phyloP scores from a whole-genome alignment of 352 stramenopile genomes.

The Globisporangium abappressorium region DNA sequence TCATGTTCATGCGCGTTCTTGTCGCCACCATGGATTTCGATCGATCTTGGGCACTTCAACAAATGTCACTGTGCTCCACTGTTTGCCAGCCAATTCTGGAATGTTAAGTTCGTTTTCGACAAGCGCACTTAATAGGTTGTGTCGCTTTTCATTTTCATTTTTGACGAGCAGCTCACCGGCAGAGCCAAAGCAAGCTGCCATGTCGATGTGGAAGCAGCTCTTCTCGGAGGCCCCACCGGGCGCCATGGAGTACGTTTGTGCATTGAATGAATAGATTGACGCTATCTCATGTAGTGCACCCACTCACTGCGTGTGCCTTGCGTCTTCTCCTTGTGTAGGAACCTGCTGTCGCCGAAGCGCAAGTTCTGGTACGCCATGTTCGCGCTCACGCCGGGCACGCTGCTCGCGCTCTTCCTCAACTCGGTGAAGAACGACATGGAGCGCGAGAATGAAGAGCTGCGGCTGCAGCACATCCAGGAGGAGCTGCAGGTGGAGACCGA shows the following conservation, averaged over 20 bases:
- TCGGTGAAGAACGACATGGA: constrained; percentile 74
- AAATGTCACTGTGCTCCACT: neutral
- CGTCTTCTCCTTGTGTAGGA: constrained; percentile 23
- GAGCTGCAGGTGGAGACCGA: constrained; percentile 40
- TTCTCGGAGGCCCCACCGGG: constrained; percentile 64
- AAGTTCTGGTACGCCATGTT: constrained; percentile 68
- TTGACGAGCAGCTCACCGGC: neutral
- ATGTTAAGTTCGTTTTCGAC: neutral
- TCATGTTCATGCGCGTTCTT: too few relatives aligned
- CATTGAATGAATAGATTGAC: neutral
- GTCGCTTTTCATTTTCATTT: neutral
- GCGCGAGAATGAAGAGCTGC: constrained; percentile 52
- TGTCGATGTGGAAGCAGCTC: constrained; percentile 66
- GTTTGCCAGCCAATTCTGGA: neutral
- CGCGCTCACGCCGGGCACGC: constrained; percentile 62
- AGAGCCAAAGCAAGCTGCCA: constrained; percentile 1
- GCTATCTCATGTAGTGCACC: neutral
- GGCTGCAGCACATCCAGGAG: constrained; percentile 37
- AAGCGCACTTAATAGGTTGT: neutral
- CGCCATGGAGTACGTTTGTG: constrained; percentile 55
- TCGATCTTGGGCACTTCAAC: neutral
- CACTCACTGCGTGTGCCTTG: neutral
- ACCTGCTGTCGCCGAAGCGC: constrained; percentile 59
- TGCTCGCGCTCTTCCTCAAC: constrained; percentile 64
- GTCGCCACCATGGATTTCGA: neutral